Base-by-base conservation (phyloP, 176 grass and related monocot species). In the Hyparrhenia diplandra region DNA sequence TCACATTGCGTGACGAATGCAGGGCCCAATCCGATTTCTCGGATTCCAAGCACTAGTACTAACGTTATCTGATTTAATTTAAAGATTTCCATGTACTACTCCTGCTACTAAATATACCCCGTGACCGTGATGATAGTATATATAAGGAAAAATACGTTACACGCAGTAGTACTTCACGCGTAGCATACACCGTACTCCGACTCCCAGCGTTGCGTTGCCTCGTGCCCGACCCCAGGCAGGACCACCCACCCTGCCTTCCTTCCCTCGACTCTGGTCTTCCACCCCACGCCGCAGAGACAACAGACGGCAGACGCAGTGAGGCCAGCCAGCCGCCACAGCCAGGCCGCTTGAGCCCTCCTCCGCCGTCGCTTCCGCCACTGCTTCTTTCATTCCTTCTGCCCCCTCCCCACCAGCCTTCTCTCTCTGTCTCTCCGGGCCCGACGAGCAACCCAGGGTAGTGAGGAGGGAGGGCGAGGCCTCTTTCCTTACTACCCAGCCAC, bases 301-400 rank as follows among this genome's bases (percentile, higher is more conserved):
- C 59, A 10, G 62, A n/a, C 58, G 36, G 47, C 34, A 52, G 51
- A 9, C 65, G 66, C 27, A n/a, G 60, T 21, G 61, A n/a, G n/a
- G n/a, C n/a, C n/a, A 65, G 10, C 34, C 34, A 5, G 5, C 4
- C 34, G n/a, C 34, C n/a, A n/a, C n/a, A n/a, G 4, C 5, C 34
- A 5, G n/a, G 34, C 34, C 34, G 4, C 59, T n/a, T 54, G 27
- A 10, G 3, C 13, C 13, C 45, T 1, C 42, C 63, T 16, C 32
- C 55, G 58, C 36, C 60, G 27, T 47, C 60, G 40, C 69, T 70
- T 29, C 54, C 54, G 3, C 82, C 64, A 30, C 82, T 74, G 65
- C 81, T 59, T 10, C 73, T n/a, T n/a, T n/a, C 73, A 90, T 86
- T 74, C 62, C 88, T 86, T 29, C 79, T 23, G 8, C 13, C 9